These are phyloP conservation scores for Neocatenulostroma microsporum DNA, from an alignment of 2,329 filamentous ascomycete species.

Conservation along the genomic window DNA sequence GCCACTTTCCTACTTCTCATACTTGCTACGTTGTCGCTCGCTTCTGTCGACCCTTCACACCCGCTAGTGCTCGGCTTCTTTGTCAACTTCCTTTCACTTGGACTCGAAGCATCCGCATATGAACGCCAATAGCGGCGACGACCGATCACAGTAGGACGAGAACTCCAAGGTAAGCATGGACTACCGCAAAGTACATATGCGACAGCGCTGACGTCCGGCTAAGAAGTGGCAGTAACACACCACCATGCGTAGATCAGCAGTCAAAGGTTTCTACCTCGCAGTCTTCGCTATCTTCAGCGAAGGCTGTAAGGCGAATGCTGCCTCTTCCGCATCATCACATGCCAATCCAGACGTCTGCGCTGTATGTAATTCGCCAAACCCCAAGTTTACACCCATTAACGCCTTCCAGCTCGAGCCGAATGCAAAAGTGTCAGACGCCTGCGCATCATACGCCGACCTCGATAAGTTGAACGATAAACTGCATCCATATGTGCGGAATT, in stretches of 20 bases:
- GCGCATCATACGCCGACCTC: conserved; percentile 85
- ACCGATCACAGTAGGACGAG: not conserved
- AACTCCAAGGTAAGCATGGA: too few species aligned
- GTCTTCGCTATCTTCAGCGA: conserved; percentile 50
- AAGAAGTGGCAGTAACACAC: not conserved
- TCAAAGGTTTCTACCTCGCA: conserved; percentile 49
- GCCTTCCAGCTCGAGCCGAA: conserved; percentile 69
- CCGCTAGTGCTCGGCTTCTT: too few species aligned
- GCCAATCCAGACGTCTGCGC: conserved; percentile 45
- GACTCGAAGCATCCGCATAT: conserved; percentile 4
- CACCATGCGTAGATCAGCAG: conserved; percentile 19
- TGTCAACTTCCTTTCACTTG: conserved; percentile 1
- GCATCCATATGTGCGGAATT: conserved; percentile 66
- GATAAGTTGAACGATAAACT: conserved; percentile 73
- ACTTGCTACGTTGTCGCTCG: too few species aligned
- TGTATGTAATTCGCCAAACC: conserved; percentile 37
- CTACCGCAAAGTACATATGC: not conserved
- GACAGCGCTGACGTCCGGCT: conserved; percentile 12
- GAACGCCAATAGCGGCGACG: conserved; percentile 4
- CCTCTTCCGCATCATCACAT: conserved; percentile 31
- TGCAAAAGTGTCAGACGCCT: conserved; percentile 86
- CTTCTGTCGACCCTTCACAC: too few species aligned
- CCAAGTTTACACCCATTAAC: conserved; percentile 27
- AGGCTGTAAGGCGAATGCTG: conserved; percentile 33
- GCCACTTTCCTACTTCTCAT: too few species aligned